Evolutionary conservation across 1,139 yeast genomes (phyloP).

Genomic region (Suhomyces bokatorum): DNA sequence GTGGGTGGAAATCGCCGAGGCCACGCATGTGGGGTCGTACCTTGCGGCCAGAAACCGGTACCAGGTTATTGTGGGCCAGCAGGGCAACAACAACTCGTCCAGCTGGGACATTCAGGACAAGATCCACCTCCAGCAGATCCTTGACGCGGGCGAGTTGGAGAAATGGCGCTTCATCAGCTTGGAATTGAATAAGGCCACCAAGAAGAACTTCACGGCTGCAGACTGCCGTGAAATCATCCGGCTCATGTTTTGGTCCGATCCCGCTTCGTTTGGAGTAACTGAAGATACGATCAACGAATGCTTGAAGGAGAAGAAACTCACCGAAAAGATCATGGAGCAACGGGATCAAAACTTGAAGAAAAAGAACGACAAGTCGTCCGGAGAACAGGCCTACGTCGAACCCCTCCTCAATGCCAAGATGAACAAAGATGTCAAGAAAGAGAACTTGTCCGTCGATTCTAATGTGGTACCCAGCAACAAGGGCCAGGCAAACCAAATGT

Average conservation of each 20-base stretch:
- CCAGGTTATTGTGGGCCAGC: slow-evolving; percentile 81
- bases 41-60: slow-evolving; percentile 77
- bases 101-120: slow-evolving; percentile 66
- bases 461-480: background rate
- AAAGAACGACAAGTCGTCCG: slow-evolving; percentile 10
- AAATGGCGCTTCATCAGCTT: slow-evolving; percentile 67
- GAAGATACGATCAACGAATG: slow-evolving; percentile 45
- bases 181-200: slow-evolving; percentile 62
- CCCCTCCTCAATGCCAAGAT: slow-evolving; percentile 14
- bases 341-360: slow-evolving; percentile 20
- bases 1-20: slow-evolving; percentile 76
- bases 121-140: slow-evolving; percentile 46
- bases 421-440: slow-evolving; percentile 9
- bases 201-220: slow-evolving; percentile 51
- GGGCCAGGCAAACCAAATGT: background rate
- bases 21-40: slow-evolving; percentile 64
- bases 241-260: slow-evolving; percentile 55
- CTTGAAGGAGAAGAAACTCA: slow-evolving; percentile 38
- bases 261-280: slow-evolving; percentile 57
- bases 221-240: slow-evolving; percentile 60
- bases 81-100: slow-evolving; percentile 68
- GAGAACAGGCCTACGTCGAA: slow-evolving; percentile 17
- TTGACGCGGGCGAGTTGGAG: slow-evolving; percentile 71
- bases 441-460: background rate
- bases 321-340: slow-evolving; percentile 39